phyloP scores from a whole-genome alignment of 2,329 filamentous ascomycete genomes.

The Botrytis aclada region DNA sequence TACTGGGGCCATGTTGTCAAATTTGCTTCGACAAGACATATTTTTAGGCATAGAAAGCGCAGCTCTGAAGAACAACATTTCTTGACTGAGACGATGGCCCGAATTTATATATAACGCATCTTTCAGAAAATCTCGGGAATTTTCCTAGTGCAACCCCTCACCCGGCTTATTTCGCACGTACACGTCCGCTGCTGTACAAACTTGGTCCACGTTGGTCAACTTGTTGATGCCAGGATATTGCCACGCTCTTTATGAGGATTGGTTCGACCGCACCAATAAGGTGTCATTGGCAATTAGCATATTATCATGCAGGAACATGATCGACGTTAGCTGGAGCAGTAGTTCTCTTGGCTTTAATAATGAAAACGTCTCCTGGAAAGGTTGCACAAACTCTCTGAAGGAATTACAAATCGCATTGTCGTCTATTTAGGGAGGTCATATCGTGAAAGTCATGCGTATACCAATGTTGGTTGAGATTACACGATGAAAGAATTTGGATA shows the following conservation, averaged over 20 bases:
- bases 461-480: background rate
- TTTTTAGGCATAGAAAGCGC: background rate
- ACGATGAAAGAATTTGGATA: background rate
- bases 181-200: slow-evolving; percentile 7
- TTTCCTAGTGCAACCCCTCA: background rate
- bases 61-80: background rate
- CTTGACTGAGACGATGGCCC: background rate
- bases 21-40: background rate
- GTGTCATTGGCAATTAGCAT: background rate
- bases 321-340: background rate
- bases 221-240: slow-evolving; percentile 7
- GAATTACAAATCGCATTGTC: background rate
- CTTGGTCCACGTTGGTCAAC: background rate
- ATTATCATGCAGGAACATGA: slow-evolving; percentile 11
- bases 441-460: background rate
- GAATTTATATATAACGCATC: background rate
- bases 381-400: background rate
- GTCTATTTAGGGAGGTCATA: background rate
- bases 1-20: background rate
- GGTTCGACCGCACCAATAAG: background rate
- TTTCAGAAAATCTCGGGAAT: background rate
- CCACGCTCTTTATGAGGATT: slow-evolving; percentile 15
- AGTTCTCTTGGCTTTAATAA: background rate
- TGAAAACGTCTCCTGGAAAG: background rate
- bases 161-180: slow-evolving; percentile 2